phyloP scores from a whole-genome alignment of 257 asterid species.

The Nicotiana attenuata region DNA sequence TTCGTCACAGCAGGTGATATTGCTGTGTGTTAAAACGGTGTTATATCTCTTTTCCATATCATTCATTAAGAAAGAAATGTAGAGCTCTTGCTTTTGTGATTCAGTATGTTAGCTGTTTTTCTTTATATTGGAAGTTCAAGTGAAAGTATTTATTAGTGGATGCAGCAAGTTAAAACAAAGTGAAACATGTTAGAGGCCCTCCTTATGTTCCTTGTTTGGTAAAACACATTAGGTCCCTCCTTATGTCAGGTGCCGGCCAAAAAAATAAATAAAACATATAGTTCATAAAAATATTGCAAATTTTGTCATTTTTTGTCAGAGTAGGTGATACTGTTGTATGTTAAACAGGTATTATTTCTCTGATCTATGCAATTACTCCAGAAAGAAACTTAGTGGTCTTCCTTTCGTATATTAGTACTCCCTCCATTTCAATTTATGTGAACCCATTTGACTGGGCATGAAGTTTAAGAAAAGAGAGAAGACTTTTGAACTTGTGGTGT shows the following conservation, averaged over 20 bases:
- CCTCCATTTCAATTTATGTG: too few species aligned
- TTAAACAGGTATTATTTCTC: background rate
- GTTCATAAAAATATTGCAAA: background rate
- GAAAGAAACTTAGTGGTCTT: background rate
- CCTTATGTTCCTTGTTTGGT: background rate
- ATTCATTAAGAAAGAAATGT: background rate
- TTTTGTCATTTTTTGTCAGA: background rate
- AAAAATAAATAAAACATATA: background rate
- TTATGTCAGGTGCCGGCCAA: background rate
- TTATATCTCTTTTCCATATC: background rate
- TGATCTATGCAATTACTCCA: background rate
- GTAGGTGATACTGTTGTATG: background rate
- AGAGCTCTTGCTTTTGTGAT: background rate
- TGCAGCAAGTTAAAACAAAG: background rate
- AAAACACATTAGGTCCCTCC: background rate
- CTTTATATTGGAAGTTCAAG: slow-evolving; percentile 3
- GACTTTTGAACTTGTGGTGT: too few species aligned
- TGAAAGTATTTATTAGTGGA: background rate
- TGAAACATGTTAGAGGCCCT: background rate
- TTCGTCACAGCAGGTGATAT: background rate
- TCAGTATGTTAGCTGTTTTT: background rate
- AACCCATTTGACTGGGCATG: too few species aligned
- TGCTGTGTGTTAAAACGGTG: background rate
- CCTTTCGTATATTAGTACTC: background rate
- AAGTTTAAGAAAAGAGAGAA: too few species aligned